Evolutionary conservation across 1,139 yeast species (phyloP).

Genomic region (Suhomyces panamericanus): DNA sequence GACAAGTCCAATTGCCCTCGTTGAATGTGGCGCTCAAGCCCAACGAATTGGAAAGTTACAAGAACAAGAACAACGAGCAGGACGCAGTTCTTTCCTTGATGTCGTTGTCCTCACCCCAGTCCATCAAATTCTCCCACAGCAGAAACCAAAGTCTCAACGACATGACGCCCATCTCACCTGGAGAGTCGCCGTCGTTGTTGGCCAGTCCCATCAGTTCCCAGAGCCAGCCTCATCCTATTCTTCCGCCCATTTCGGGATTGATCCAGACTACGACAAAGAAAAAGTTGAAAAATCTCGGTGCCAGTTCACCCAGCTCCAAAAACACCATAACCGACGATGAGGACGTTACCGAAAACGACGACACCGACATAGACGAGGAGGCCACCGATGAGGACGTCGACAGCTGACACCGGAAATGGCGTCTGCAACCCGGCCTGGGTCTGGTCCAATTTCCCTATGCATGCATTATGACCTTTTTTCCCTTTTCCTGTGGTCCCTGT

Average conservation of each 20-base stretch:
- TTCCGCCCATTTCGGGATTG: constrained; percentile 38
- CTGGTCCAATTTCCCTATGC: no score
- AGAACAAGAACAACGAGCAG: constrained; percentile 31
- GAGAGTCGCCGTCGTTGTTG: constrained; percentile 21
- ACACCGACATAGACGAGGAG: constrained; percentile 29
- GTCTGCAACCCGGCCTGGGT: no score
- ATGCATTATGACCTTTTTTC: no score
- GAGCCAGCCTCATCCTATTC: constrained; percentile 17
- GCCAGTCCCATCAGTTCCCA: constrained; percentile 21
- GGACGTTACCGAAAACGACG: constrained; percentile 29
- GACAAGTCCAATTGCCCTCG: constrained; percentile 30
- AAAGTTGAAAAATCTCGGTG: constrained; percentile 1
- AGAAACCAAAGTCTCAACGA: constrained; percentile 34
- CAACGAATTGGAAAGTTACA: constrained; percentile 5
- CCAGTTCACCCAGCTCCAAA: constrained; percentile 7
- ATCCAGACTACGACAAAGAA: constrained; percentile 5
- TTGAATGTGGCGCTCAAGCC: constrained; percentile 27
- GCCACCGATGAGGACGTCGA: constrained; percentile 16
- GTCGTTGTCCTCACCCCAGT: constrained; percentile 47
- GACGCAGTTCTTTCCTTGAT: constrained; percentile 48
- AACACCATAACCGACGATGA: constrained; percentile 19
- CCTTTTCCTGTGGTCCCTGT: no score
- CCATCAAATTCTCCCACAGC: constrained; percentile 34
- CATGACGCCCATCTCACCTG: constrained; percentile 24
- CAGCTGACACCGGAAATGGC: background rate